Evolutionary conservation across 2,329 filamentous ascomycete species (phyloP).

Genomic region (Cytospora mali): DNA sequence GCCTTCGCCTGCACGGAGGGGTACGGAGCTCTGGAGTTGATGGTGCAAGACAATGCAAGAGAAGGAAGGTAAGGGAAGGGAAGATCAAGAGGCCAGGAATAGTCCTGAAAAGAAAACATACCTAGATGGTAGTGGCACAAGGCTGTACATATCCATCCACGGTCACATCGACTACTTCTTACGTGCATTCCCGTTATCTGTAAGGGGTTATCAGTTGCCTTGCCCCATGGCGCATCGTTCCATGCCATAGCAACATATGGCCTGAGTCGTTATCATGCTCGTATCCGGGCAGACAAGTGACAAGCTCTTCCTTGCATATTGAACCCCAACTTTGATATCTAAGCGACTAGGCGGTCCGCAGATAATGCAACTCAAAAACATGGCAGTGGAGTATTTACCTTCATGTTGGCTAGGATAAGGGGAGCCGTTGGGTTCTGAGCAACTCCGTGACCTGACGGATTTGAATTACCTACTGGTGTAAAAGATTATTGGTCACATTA

Average conservation of each 20-base stretch:
- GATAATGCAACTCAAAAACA: neutral
- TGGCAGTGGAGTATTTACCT: neutral
- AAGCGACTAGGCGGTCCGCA: neutral
- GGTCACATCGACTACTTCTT: neutral
- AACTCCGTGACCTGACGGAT: neutral
- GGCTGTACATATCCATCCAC: neutral
- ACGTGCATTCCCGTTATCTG: conserved; percentile 20
- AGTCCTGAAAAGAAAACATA: neutral
- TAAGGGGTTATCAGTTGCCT: neutral
- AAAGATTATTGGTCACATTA: neutral
- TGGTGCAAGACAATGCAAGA: neutral
- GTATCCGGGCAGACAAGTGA: neutral
- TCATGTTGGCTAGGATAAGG: neutral
- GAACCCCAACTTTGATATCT: neutral
- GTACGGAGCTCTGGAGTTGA: neutral
- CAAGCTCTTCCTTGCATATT: neutral
- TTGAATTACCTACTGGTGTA: neutral
- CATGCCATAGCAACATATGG: neutral
- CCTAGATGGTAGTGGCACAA: neutral
- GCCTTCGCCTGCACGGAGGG: neutral
- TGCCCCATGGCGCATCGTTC: neutral
- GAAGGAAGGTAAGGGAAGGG: neutral
- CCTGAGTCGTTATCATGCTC: neutral
- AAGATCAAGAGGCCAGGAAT: neutral
- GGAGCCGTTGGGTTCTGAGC: neutral